Base-by-base conservation (phyloP, 345 rosid genomes). In the Eucalyptus marginata region DNA sequence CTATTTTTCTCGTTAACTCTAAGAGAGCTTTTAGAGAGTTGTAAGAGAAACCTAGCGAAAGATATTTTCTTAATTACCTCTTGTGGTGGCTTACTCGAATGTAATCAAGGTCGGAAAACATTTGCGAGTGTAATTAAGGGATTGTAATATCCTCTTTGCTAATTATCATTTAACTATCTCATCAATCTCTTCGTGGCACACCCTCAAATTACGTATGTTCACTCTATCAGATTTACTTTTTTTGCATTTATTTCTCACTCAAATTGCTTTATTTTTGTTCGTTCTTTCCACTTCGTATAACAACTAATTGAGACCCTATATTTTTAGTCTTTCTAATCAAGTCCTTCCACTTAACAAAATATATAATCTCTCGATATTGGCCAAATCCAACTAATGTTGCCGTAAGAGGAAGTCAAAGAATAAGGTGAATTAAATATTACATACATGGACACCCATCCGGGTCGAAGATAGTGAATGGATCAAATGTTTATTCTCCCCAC, bases 131-230 rank as follows among this genome's bases (percentile, higher is more conserved):
- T 27, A 2, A 29, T 62, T 62, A 3, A 62, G 68, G 31, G 33
- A 62, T 62, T 62, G 31, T 5, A 29, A 62, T 62, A 16, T 62
- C 33, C 16, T 6, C 31, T 62, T 29, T 62, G 16, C 68, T 62
- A 29, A 62, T 62, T 62, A 62, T 13, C 1, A 27, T 62, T 6
- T 13, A 13, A 27, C 4, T 62, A 62, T 62, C 33, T 13, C 8
- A 1, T 29, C 68, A 5, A 13, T 62, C 68, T 29, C 3, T 62
- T 62, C 14, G 3, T 29, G 33, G 16, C 17, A 62, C 68, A 13
- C 33, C 33, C 15, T 1, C 3, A 0, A 62, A 62, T 0, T 9
- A 62, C 0, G 1, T 13, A 62, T 13, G 31, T 5, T 62, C 15
- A 29, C 68, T 7, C 0, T 27, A n/a, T 29, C 33, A 29, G 16